Evolutionary conservation across 2,329 filamentous ascomycete genomes (phyloP).

Genomic region (Talaromyces sp.): DNA sequence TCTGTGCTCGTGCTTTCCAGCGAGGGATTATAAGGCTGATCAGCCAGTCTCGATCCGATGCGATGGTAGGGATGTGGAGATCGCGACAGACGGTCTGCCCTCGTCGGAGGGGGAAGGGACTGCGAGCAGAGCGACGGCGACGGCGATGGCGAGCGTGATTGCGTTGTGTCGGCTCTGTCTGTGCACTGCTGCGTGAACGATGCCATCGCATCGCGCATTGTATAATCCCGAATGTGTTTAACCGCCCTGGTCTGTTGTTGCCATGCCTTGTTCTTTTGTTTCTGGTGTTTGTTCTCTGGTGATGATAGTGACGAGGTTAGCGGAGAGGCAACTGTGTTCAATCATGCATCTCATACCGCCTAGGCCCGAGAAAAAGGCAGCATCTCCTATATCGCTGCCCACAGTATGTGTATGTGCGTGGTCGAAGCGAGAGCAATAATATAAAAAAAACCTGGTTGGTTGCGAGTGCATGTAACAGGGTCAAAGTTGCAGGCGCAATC

Average conservation of each 20-base stretch:
- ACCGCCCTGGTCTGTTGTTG: neutral
- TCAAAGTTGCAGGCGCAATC: neutral
- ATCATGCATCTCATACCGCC: neutral
- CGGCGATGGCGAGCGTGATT: neutral
- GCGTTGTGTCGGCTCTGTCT: constrained; percentile 31
- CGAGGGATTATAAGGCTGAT: constrained; percentile 30
- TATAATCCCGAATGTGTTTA: neutral
- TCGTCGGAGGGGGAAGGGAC: constrained; percentile 29
- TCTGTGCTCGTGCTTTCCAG: constrained; percentile 25
- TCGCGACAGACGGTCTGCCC: neutral
- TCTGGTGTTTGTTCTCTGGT: neutral
- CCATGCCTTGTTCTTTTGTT: neutral
- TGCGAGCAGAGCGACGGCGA: neutral
- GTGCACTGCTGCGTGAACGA: neutral
- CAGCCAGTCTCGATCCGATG: constrained; percentile 50
- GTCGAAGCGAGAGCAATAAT: neutral
- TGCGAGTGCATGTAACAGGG: neutral
- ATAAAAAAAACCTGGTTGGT: neutral
- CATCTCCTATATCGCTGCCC: neutral
- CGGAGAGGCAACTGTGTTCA: neutral
- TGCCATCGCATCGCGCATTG: constrained; percentile 10
- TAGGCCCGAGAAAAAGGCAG: neutral
- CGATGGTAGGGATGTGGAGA: constrained; percentile 12
- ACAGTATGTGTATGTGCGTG: neutral
- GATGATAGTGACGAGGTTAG: neutral